Percentiles rank a stretch among this genome's conserved stretches.
These are phyloP conservation scores for Dendrostoma leiphaemia DNA, from an alignment of 2,329 filamentous ascomycete genomes.

Conservation along the genomic window DNA sequence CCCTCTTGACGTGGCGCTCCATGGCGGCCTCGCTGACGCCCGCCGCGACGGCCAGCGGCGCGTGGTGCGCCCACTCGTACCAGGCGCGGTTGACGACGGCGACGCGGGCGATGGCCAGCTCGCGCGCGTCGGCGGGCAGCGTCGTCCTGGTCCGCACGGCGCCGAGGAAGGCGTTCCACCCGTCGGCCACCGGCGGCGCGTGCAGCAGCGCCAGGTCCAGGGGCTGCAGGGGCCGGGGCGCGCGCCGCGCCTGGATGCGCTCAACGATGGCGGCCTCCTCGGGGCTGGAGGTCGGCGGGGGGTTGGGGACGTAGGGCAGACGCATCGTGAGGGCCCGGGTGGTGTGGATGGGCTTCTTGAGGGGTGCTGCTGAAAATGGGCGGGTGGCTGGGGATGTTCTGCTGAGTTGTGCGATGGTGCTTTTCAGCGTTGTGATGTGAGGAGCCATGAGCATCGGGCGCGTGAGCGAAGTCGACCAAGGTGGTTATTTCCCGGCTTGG, in stretches of 20 bases:
- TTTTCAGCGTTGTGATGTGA: too few species aligned
- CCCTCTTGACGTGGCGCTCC: conserved; percentile 36
- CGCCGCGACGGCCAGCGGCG: conserved; percentile 60
- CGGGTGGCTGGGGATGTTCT: background rate
- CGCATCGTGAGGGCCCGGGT: conserved; percentile 50
- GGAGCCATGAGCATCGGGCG: too few species aligned
- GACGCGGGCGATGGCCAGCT: conserved; percentile 78
- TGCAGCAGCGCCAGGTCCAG: conserved; percentile 78
- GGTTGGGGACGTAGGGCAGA: conserved; percentile 61
- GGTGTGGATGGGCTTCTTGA: background rate
- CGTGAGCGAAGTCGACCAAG: too few species aligned
- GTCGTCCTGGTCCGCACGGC: conserved; percentile 55
- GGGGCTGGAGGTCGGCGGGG: conserved; percentile 40
- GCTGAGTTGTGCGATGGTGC: too few species aligned
- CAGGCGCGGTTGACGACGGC: conserved; percentile 77
- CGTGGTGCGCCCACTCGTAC: conserved; percentile 84
- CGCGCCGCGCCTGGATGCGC: conserved; percentile 64
- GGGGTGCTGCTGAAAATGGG: background rate
- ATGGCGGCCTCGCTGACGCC: conserved; percentile 55
- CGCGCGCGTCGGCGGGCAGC: conserved; percentile 58
- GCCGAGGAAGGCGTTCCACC: conserved; percentile 70
- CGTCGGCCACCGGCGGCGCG: conserved; percentile 70
- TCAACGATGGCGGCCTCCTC: conserved; percentile 57
- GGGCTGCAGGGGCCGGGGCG: conserved; percentile 67
- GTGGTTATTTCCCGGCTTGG: background rate